phyloP scores from a whole-genome alignment of 2,329 filamentous ascomycete genomes.

The Fusarium guadeloupense region DNA sequence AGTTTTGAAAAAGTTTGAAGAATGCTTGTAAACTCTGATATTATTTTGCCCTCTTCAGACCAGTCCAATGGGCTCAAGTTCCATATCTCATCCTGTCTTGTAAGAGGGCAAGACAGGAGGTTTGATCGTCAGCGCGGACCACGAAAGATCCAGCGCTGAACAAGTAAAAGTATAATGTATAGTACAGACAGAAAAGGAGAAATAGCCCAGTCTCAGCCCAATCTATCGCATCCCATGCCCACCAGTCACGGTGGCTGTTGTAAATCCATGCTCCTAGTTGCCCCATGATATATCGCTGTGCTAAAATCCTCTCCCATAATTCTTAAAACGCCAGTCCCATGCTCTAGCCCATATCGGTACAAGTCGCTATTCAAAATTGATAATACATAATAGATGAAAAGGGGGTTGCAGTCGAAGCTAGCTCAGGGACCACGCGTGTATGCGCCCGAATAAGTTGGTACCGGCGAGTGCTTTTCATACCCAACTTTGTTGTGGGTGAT shows the following conservation, averaged over 20 bases:
- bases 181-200: constrained; percentile 4
- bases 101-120: constrained; percentile 22
- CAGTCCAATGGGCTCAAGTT: constrained; percentile 15
- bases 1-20: constrained; percentile 2
- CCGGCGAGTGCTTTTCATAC: constrained; percentile 46
- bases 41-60: constrained; percentile 25
- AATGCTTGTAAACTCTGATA: constrained; percentile 15
- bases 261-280: constrained; percentile 15
- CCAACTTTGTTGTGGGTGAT: constrained; percentile 46
- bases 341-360: constrained; percentile 28
- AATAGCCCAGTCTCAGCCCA: constrained; percentile 14
- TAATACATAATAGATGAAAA: constrained; percentile 7
- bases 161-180: constrained; percentile 23
- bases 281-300: constrained; percentile 34
- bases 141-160: constrained; percentile 6
- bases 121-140: constrained; percentile 32
- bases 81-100: constrained; percentile 22
- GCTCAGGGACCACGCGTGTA: constrained; percentile 28
- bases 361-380: constrained; percentile 25
- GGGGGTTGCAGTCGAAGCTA: not conserved
- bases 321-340: constrained; percentile 35
- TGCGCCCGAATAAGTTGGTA: constrained; percentile 41
- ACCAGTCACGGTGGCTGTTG: constrained; percentile 12
- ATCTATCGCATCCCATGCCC: constrained; percentile 14
- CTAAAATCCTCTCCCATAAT: constrained; percentile 19